Evolutionary conservation across 2,329 filamentous ascomycete genomes (phyloP).

Genomic region (Geosmithia putterillii): DNA sequence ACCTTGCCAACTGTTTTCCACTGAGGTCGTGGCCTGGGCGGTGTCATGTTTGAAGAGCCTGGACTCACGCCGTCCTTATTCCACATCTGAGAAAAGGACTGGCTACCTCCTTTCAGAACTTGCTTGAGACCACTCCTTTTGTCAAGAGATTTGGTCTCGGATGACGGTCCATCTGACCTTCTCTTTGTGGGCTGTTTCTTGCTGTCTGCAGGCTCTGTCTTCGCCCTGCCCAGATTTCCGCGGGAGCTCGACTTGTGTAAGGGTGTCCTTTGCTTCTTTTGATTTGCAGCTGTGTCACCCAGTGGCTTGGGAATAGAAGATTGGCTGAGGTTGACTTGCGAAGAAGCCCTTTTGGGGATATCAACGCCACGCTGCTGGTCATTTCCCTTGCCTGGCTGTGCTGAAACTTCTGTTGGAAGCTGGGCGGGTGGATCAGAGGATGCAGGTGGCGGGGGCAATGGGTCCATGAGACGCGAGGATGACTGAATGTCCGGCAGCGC

Average conservation of each 20-base stretch:
- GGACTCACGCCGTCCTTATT: constrained; percentile 27
- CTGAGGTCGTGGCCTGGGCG: constrained; percentile 11
- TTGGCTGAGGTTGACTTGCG: not conserved
- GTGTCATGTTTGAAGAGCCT: constrained; percentile 6
- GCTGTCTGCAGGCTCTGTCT: constrained; percentile 15
- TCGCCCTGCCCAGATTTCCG: constrained; percentile 10
- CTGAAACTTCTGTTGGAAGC: not conserved
- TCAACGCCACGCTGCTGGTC: not conserved
- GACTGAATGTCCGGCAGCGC: not conserved
- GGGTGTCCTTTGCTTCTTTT: constrained; percentile 31
- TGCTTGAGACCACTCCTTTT: constrained; percentile 35
- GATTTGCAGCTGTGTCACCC: constrained; percentile 21
- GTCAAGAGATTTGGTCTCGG: constrained; percentile 16
- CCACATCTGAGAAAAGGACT: constrained; percentile 34
- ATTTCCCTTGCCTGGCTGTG: not conserved
- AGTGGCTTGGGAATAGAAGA: not conserved
- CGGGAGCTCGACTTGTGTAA: constrained; percentile 10
- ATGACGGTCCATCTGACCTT: constrained; percentile 3
- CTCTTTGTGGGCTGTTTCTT: constrained; percentile 9
- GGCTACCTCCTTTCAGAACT: constrained; percentile 36
- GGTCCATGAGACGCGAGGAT: not conserved
- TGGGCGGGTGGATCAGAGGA: not conserved
- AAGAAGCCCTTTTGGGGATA: not conserved
- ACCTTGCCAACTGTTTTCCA: constrained; percentile 7
- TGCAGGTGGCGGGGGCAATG: not conserved